These are phyloP conservation scores for Escovopsis sp. DNA, from an alignment of 2,329 filamentous ascomycete genomes.

Conservation along the genomic window DNA sequence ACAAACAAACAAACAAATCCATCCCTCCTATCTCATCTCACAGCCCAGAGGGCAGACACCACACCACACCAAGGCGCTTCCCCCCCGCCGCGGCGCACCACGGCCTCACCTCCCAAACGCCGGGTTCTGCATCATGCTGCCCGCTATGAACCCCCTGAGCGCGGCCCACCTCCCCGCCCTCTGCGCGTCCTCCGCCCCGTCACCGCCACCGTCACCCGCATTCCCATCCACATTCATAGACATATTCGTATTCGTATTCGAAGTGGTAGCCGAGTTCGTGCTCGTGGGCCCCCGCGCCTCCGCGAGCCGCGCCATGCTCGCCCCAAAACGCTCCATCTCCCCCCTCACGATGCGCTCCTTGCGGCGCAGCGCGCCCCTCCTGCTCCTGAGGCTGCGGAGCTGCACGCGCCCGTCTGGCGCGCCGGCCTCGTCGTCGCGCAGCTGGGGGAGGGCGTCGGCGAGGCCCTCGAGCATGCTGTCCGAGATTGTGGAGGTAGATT, in stretches of 20 bases:
- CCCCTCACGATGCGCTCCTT: conserved; percentile 66
- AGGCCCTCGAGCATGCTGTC: conserved; percentile 59
- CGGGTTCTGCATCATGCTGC: conserved; percentile 79
- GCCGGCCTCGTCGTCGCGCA: conserved; percentile 29
- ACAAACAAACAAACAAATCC: too few relatives aligned
- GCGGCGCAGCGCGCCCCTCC: conserved; percentile 67
- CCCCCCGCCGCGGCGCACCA: too few relatives aligned
- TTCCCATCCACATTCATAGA: too few relatives aligned
- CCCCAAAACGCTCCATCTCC: conserved; percentile 74
- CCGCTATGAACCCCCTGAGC: conserved; percentile 67
- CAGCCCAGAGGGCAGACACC: too few relatives aligned
- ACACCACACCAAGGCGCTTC: too few relatives aligned
- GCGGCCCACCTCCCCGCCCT: conserved; percentile 62
- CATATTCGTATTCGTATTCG: too few relatives aligned
- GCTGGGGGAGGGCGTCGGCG: conserved; percentile 63
- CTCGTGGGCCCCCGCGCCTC: conserved; percentile 18
- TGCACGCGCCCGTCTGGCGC: conserved; percentile 43
- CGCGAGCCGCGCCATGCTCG: conserved; percentile 65
- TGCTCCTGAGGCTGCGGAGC: conserved; percentile 59
- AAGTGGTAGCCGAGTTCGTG: too few relatives aligned
- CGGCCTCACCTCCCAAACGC: conserved; percentile 39
- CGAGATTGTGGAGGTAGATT: too few relatives aligned
- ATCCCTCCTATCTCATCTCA: too few relatives aligned
- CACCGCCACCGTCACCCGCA: too few relatives aligned
- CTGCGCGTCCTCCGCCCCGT: too few relatives aligned